phyloP scores from a whole-genome alignment of 2,329 filamentous ascomycete species.

The Knoxdaviesia proteae region DNA sequence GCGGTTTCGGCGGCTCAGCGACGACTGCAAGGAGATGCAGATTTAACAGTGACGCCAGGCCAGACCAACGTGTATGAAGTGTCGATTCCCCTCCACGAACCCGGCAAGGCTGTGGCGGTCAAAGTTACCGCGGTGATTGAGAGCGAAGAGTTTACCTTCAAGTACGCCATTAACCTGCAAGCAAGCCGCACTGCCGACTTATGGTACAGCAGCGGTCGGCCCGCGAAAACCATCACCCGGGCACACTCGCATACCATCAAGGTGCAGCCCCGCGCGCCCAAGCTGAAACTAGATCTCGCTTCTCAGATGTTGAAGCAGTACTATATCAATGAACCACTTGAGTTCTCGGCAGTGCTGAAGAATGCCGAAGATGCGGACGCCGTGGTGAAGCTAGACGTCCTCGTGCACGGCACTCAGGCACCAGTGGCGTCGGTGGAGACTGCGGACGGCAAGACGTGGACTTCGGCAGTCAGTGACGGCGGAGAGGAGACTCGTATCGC shows the following conservation, averaged over 20 bases:
- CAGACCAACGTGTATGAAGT: slow-evolving; percentile 53
- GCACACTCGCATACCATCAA: slow-evolving; percentile 35
- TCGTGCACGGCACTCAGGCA: slow-evolving; percentile 16
- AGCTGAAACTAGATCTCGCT: slow-evolving; percentile 54
- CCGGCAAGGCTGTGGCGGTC: slow-evolving; percentile 51
- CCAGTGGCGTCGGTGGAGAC: no score
- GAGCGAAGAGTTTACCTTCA: slow-evolving; percentile 43
- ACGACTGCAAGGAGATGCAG: slow-evolving; percentile 1
- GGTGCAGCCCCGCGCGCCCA: slow-evolving; percentile 76
- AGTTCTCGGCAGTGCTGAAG: slow-evolving; percentile 44
- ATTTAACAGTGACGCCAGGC: slow-evolving; percentile 23
- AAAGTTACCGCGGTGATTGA: slow-evolving; percentile 43
- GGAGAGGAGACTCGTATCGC: no score
- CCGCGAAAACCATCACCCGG: slow-evolving; percentile 25
- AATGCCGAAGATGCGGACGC: slow-evolving; percentile 75
- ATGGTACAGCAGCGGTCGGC: slow-evolving; percentile 27
- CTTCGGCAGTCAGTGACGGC: no score
- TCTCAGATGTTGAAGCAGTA: slow-evolving; percentile 43
- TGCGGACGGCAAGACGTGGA: no score
- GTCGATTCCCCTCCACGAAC: slow-evolving; percentile 54
- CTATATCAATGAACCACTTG: slow-evolving; percentile 65
- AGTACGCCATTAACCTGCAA: slow-evolving; percentile 37
- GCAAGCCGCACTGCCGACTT: slow-evolving; percentile 19
- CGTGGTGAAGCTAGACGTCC: slow-evolving; percentile 47
- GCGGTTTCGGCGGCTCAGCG: slow-evolving; percentile 9